Conservation (phyloP, 1,284 basidiomycete species). For the Boletellus dicymbophilus region DNA sequence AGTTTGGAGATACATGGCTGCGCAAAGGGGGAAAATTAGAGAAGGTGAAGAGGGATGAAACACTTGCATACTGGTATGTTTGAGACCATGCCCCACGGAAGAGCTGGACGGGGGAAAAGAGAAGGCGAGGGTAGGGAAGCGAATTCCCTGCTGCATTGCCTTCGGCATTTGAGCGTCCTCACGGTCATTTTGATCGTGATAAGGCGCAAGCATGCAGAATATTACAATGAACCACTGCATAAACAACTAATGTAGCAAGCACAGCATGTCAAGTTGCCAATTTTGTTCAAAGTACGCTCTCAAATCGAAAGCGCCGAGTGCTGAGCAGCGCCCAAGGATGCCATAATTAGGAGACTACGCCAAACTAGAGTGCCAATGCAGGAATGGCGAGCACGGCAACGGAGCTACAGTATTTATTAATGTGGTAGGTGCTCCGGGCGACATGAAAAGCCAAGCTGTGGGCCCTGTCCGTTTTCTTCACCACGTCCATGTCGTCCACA, state of each 20-base stretch:
- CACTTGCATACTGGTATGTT: slow-evolving; percentile 22
- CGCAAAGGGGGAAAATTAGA: background rate
- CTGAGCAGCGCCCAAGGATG: background rate
- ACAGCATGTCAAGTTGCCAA: background rate
- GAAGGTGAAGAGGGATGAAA: background rate
- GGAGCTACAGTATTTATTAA: background rate
- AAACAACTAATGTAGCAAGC: no score
- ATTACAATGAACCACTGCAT: no score
- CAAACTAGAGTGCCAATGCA: background rate
- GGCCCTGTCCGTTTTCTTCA: background rate
- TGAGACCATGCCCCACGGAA: slow-evolving; percentile 10
- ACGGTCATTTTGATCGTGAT: no score
- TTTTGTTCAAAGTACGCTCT: no score
- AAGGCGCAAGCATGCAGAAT: no score
- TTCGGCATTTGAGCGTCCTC: slow-evolving; percentile 5
- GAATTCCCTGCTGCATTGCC: no score
- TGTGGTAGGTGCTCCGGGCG: background rate
- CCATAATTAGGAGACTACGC: background rate
- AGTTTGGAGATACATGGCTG: slow-evolving; percentile 30
- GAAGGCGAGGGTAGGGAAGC: no score
- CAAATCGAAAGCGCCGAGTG: no score
- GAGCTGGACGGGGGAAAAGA: no score
- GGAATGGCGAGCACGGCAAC: background rate
- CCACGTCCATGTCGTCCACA: slow-evolving; percentile 10
- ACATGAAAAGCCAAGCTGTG: background rate